Conservation (phyloP, 23 red algal genomes). For the Gracilaria vermiculophylla region DNA sequence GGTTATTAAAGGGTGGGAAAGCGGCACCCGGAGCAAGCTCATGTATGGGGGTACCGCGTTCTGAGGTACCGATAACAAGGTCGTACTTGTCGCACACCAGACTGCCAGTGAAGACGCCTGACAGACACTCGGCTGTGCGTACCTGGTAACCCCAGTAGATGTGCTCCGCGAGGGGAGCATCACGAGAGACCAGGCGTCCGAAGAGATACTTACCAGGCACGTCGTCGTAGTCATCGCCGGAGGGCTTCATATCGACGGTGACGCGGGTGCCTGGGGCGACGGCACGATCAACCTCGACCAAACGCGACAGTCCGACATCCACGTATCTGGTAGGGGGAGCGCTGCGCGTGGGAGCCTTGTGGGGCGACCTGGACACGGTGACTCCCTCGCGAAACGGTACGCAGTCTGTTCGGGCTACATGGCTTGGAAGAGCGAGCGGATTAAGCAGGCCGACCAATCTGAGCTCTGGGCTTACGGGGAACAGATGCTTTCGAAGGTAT, state of each 20-base stretch:
- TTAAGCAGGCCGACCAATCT: constrained; percentile 90
- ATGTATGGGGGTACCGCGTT: constrained; percentile 64
- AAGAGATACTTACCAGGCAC: constrained; percentile 60
- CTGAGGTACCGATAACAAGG: constrained; percentile 86
- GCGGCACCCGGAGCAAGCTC: neutral
- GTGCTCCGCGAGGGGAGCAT: constrained; percentile 7
- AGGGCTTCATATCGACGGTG: constrained; percentile 73
- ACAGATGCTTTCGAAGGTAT: constrained; percentile 92
- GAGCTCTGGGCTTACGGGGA: constrained; percentile 70
- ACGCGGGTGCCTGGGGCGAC: constrained; percentile 53
- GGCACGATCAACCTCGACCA: constrained; percentile 47
- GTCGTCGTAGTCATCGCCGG: constrained; percentile 11
- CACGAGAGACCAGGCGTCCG: constrained; percentile 16
- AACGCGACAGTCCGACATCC: constrained; percentile 60
- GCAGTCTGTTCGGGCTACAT: constrained; percentile 64
- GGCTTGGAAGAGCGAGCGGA: constrained; percentile 93
- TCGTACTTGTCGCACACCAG: constrained; percentile 63
- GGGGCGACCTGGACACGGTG: constrained; percentile 7
- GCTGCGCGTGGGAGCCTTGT: neutral
- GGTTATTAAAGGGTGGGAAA: constrained; percentile 59
- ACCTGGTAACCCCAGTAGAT: constrained; percentile 94
- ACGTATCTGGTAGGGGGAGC: constrained; percentile 42
- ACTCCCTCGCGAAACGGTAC: constrained; percentile 89
- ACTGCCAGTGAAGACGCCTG: constrained; percentile 63
- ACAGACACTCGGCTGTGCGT: constrained; percentile 61